Conservation (phyloP, 2,329 filamentous ascomycete genomes). For the Boeremia exigua region DNA sequence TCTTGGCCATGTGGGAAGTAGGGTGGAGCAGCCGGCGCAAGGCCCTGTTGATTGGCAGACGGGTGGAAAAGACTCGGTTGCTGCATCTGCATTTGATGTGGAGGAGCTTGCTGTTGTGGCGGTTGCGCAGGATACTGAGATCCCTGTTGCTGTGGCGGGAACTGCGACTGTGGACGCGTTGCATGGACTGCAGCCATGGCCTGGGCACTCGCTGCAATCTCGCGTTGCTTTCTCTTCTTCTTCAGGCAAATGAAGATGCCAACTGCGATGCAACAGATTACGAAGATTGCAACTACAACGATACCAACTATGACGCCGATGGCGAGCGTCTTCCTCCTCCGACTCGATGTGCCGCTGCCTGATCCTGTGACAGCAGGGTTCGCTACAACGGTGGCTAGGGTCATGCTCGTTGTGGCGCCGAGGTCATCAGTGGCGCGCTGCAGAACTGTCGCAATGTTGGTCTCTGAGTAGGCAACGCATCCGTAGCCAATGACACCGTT, state of each 20-base stretch:
- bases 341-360: conserved; percentile 2
- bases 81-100: not conserved
- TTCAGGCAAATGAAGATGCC: conserved; percentile 28
- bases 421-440: conserved; percentile 21
- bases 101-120: conserved; percentile 12
- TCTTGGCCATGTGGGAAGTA: conserved; percentile 20
- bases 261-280: conserved; percentile 24
- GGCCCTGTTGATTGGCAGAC: conserved; percentile 10
- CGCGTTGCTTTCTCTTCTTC: conserved; percentile 28
- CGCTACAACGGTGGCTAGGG: conserved; percentile 24
- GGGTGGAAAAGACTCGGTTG: conserved; percentile 4
- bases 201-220: conserved; percentile 23
- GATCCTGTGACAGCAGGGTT: conserved; percentile 16
- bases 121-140: not conserved
- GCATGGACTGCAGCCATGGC: conserved; percentile 24
- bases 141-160: conserved; percentile 16
- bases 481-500: conserved; percentile 31
- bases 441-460: conserved; percentile 24
- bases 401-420: conserved; percentile 23
- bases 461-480: conserved; percentile 21
- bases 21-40: conserved; percentile 4
- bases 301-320: conserved; percentile 30
- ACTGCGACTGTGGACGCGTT: conserved; percentile 23
- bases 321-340: conserved; percentile 22
- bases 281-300: conserved; percentile 24